Conservation (phyloP, 768 basidiomycete species). For the Termitomyces sp. region DNA sequence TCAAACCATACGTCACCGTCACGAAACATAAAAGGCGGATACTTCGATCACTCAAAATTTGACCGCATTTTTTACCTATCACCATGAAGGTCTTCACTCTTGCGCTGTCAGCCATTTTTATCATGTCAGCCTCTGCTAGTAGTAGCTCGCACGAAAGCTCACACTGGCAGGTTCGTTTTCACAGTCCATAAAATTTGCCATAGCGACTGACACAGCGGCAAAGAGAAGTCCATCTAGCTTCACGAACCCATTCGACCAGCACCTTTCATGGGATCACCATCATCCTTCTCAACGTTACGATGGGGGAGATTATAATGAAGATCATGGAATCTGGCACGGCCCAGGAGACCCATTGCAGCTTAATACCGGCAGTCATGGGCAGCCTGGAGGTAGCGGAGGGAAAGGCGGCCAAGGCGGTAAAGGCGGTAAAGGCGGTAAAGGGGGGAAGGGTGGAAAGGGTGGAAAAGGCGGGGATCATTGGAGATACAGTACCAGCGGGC, state of each 20-base stretch:
- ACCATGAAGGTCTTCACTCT: not conserved
- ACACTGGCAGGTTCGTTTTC: conserved; percentile 3
- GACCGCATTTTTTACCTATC: not conserved
- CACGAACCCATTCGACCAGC: not conserved
- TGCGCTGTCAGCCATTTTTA: not conserved
- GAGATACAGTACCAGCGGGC: not conserved
- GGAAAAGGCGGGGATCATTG: not conserved
- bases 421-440: conserved; percentile 2
- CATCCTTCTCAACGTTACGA: not conserved
- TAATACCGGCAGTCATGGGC: not conserved
- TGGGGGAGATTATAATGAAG: not conserved
- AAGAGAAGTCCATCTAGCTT: conserved; percentile 3
- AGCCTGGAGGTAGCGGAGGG: not conserved
- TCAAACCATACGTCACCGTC: not conserved
- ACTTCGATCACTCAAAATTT: not conserved
- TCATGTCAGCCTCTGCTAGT: not conserved
- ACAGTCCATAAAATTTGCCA: not conserved
- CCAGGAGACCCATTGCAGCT: not conserved
- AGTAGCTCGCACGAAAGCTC: not conserved
- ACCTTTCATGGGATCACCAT: conserved; percentile 2
- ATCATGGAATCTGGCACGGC: not conserved
- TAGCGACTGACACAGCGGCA: not conserved
- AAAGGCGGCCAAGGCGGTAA: not conserved
- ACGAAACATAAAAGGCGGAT: not conserved
- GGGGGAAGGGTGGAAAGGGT: not conserved